phyloP scores from a whole-genome alignment of 768 basidiomycete species.

The Chalciporus piperatus region DNA sequence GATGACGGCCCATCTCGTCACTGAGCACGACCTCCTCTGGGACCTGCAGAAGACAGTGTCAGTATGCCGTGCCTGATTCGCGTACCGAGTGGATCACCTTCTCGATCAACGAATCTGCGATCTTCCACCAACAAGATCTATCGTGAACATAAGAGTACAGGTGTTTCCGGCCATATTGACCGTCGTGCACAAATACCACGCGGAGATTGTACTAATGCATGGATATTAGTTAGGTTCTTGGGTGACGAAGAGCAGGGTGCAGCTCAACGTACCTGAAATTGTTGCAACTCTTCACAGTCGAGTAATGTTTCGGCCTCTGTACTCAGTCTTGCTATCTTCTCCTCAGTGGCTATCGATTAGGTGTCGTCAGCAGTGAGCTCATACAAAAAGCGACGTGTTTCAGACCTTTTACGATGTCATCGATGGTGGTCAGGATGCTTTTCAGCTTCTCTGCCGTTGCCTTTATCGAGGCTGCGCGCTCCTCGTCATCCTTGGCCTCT shows the following conservation, averaged over 20 bases:
- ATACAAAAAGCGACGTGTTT: neutral
- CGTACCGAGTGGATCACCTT: slow-evolving; percentile 40
- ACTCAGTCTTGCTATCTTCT: slow-evolving; percentile 44
- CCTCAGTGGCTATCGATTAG: slow-evolving; percentile 48
- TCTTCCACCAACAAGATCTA: slow-evolving; percentile 77
- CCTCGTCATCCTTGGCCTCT: slow-evolving; percentile 41
- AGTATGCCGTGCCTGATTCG: neutral
- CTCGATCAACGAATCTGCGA: slow-evolving; percentile 63
- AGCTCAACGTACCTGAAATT: slow-evolving; percentile 45
- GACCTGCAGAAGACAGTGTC: slow-evolving; percentile 44
- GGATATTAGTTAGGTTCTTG: neutral
- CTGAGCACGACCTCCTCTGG: slow-evolving; percentile 65
- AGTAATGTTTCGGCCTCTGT: slow-evolving; percentile 45
- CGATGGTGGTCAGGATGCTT: slow-evolving; percentile 48
- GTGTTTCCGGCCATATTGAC: slow-evolving; percentile 72
- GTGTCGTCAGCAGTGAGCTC: neutral
- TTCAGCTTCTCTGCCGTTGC: slow-evolving; percentile 50
- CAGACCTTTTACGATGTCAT: slow-evolving; percentile 54
- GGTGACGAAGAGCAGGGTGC: neutral
- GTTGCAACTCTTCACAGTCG: slow-evolving; percentile 63
- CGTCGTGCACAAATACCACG: slow-evolving; percentile 74
- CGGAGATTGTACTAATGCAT: slow-evolving; percentile 75
- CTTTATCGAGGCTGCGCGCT: slow-evolving; percentile 44
- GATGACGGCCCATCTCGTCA: slow-evolving; percentile 69
- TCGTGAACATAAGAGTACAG: slow-evolving; percentile 72